Conservation (phyloP, 108 stramenopile genomes). For the Craspedostauros australis region DNA sequence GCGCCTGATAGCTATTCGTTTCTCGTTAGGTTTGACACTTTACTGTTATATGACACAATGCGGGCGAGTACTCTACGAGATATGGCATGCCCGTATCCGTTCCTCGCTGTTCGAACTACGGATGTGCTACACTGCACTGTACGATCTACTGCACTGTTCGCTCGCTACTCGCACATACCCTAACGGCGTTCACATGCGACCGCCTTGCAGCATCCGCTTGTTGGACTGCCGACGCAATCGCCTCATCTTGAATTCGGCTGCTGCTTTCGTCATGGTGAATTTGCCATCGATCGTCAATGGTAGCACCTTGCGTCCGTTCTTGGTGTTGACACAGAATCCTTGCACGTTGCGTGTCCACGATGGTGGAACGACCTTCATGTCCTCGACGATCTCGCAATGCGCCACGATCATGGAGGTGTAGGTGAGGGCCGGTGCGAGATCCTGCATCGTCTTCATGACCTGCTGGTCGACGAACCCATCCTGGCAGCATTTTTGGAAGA, state of each 20-base stretch:
- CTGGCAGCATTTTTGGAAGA: conserved; percentile 62
- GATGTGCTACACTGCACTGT: too few relatives aligned
- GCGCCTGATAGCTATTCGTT: too few relatives aligned
- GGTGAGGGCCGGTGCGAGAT: conserved; percentile 35
- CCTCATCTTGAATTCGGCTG: conserved; percentile 65
- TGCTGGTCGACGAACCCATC: conserved; percentile 60
- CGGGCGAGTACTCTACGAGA: too few relatives aligned
- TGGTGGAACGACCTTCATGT: conserved; percentile 51
- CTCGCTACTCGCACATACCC: too few relatives aligned
- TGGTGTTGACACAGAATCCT: conserved; percentile 37
- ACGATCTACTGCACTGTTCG: too few relatives aligned
- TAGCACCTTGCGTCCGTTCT: conserved; percentile 37
- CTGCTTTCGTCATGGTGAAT: conserved; percentile 49
- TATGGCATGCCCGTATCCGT: too few relatives aligned
- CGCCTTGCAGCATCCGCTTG: conserved; percentile 58
- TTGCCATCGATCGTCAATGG: conserved; percentile 66
- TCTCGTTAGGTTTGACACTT: too few relatives aligned
- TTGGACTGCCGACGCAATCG: conserved; percentile 53
- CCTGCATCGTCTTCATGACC: conserved; percentile 48
- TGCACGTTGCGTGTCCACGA: conserved; percentile 62
- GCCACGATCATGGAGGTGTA: conserved; percentile 57
- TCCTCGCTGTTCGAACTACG: too few relatives aligned
- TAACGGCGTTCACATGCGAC: too few relatives aligned
- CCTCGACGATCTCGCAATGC: conserved; percentile 20
- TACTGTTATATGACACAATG: too few relatives aligned